A percentile compares a stretch with the other conserved stretches of the same genome.
Evolutionary conservation across 2,329 filamentous ascomycete genomes (phyloP).

Genomic region (Daldinia sp.): DNA sequence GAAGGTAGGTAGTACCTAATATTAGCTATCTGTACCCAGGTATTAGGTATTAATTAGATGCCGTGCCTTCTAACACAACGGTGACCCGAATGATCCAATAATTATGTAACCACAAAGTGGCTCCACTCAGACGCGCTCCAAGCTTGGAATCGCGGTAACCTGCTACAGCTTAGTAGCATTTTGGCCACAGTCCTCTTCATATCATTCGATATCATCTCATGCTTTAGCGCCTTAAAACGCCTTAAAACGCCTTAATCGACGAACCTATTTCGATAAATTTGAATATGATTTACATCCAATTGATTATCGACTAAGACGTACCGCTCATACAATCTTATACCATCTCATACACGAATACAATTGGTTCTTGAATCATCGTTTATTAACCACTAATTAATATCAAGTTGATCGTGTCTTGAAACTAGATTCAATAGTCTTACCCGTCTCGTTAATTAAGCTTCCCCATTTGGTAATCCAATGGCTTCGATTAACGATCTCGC

Average conservation of each 20-base stretch:
- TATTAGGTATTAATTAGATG: too few relatives aligned
- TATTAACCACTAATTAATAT: conserved; percentile 5
- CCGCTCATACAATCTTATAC: conserved; percentile 7
- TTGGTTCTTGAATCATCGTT: conserved; percentile 13
- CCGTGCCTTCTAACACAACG: background rate
- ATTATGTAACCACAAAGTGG: background rate
- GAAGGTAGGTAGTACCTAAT: too few relatives aligned
- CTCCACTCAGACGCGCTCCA: background rate
- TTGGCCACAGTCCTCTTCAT: conserved; percentile 20
- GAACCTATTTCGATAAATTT: conserved; percentile 1
- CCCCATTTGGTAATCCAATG: conserved; percentile 41
- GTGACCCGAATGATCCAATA: background rate
- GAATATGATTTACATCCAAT: conserved; percentile 29
- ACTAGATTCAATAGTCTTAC: background rate
- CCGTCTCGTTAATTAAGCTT: background rate
- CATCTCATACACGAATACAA: background rate
- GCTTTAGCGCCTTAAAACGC: conserved; percentile 15
- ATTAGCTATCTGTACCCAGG: too few relatives aligned
- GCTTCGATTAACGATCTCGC: conserved; percentile 61
- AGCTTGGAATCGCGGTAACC: conserved; percentile 16
- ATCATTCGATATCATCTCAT: conserved; percentile 36
- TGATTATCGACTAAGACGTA: conserved; percentile 16
- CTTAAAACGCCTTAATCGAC: conserved; percentile 4
- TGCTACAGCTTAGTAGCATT: background rate
- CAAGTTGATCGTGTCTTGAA: conserved; percentile 13